phyloP scores from a whole-genome alignment of 306 rosid genomes.

The Vachellia pachyceras region DNA sequence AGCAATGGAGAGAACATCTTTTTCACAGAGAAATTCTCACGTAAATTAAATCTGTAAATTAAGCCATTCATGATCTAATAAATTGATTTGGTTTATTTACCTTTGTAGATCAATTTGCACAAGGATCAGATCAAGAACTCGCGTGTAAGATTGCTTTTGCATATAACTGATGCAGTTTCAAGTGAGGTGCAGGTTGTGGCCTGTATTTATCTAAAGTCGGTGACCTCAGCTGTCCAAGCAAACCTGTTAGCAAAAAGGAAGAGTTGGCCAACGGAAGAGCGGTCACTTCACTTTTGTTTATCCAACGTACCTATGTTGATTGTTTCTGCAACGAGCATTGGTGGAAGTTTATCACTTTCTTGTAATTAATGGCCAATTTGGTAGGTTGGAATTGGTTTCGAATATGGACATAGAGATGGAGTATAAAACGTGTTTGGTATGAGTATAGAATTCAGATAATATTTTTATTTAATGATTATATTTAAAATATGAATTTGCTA shows the following conservation, averaged over 20 bases:
- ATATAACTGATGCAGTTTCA: background rate
- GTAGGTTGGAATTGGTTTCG: no score
- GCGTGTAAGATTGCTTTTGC: background rate
- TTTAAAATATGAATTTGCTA: no score
- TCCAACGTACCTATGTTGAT: background rate
- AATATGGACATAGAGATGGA: no score
- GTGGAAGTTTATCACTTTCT: background rate
- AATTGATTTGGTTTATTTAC: background rate
- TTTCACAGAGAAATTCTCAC: background rate
- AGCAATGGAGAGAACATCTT: constrained; percentile 13
- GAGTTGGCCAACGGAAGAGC: background rate
- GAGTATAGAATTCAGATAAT: no score
- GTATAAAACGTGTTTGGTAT: background rate
- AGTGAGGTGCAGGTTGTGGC: background rate
- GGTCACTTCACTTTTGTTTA: background rate
- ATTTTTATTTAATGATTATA: no score
- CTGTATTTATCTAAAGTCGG: background rate
- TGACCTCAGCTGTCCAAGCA: constrained; percentile 9
- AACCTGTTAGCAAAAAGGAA: constrained; percentile 12
- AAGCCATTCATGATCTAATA: background rate
- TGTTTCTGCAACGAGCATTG: constrained; percentile 5
- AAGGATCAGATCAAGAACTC: background rate
- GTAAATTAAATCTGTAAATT: background rate
- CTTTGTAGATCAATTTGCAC: background rate
- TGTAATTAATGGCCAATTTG: background rate